Evolutionary conservation across 139 green algal genomes (phyloP), one percentile per base, ranked within the genome.

Genomic region (Micromonas pusilla): DNA sequence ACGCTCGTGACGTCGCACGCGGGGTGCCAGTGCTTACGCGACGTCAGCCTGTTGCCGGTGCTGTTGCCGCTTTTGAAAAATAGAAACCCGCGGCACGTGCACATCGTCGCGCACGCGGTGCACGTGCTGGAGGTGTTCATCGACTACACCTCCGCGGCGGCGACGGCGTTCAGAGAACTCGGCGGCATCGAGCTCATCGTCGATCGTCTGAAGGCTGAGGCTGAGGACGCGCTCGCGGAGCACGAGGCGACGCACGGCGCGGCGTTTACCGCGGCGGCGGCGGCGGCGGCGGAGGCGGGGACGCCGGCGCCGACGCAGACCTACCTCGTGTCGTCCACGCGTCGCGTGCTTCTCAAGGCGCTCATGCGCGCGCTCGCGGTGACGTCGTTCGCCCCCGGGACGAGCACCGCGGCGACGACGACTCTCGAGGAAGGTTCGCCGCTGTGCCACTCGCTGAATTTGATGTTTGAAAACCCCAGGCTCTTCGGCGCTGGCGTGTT

Each of bases 401-500:
- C 28, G 83, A 13, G 34, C n/a, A 86, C 23, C 21, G 38, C 26
- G 72, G 82, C 3, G 65, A 66, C 6, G 74, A 45, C 25, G 83
- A 85, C 21, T 32, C 34, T 64, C 20, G 80, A 83, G 34, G 76
- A 86, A 20, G n/a, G 54, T 53, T 34, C 78, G n/a, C n/a, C n/a
- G 62, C 76, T 95, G n/a, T 87, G 85, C 65, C 54, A 66, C 6
- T 91, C 86, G 67, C 80, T 95, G 25, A 66, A 65, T 28, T 45
- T 62, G 3, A 89, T 98, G 57, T 94, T 97, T 76, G 52, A 80
- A 21, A 81, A 88, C 23, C 82, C 78, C 0, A 83, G 80, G n/a
- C 84, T 88, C 30, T 98, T 97, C 83, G 94, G 93, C 6, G 90
- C 90, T 72, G 86, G 84, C 34, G 84, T 97, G 45, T 98, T 96